Evolutionary conservation across 441 rosid species (phyloP), one percentile per base, ranked within the genome.

Genomic region (Jatropha multifida): DNA sequence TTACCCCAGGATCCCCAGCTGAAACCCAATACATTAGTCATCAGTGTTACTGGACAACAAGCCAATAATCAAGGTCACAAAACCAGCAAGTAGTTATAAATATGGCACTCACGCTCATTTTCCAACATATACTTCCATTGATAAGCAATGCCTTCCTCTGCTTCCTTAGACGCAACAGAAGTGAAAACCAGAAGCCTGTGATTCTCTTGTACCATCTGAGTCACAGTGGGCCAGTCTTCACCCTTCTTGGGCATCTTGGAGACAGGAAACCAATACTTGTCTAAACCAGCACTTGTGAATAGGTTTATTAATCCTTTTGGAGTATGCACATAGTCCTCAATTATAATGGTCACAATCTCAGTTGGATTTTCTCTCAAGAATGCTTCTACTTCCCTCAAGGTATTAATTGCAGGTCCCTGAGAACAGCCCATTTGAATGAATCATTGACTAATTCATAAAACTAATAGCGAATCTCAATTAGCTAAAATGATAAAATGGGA

Each of bases 1-100:
- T 92, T 65, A 92, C 86, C 55, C 98, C 97, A 4, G 98, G 98
- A 84, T 94, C 94, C 20, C 98, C 98, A 85, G 98, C 98, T 92
- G 89, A 69, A 86, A 83, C 40, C 48, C 75, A 77, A 80, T 32
- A 52, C 48, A 78, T 70, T 13, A 27, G 48, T 44, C 48, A 44
- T 44, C 38, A 69, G 59, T 54, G 67, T 72, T 77, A 81, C 0
- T 18, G 18, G 32, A 75, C n/a, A 55, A 51, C 9, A 4, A 70
- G 48, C 59, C 42, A 10, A 41, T 32, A 32, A 32, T 32, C 68
- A 46, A 74, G 74, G 12, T 15, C 64, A 27, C 15, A 23, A 12
- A 20, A 69, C 5, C 20, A 7, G 23, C 17, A 38, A 44, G n/a
- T 11, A 17, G 63, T 77, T 40, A 40, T 56, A 26, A n/a, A 58